A percentile compares a stretch with the other conserved stretches of the same genome.
phyloP scores from a whole-genome alignment of 805 yeast genomes.

The Spathaspora gorwiae region DNA sequence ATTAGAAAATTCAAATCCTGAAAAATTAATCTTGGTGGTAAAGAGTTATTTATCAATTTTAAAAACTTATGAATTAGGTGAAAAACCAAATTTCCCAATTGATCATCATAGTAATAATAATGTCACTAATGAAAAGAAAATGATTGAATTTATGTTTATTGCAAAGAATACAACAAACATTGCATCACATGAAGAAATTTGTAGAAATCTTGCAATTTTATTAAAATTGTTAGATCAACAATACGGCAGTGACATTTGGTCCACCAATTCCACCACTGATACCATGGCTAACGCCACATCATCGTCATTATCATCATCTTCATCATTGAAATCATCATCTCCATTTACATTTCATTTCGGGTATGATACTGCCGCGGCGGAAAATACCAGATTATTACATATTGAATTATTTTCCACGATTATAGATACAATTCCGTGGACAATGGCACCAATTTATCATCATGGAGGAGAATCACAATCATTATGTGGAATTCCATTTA shows the following conservation, averaged over 20 bases:
- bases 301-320: neutral
- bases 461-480: conserved; percentile 20
- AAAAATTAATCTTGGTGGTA: conserved; percentile 64
- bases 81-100: conserved; percentile 72
- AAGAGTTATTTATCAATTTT: conserved; percentile 70
- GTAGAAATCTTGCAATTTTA: conserved; percentile 50
- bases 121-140: neutral
- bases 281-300: neutral
- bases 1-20: conserved; percentile 64
- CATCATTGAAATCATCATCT: conserved; percentile 27
- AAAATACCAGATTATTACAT: conserved; percentile 33
- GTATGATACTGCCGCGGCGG: conserved; percentile 16
- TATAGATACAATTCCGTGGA: conserved; percentile 71
- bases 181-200: conserved; percentile 66
- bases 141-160: conserved; percentile 34
- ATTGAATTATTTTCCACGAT: conserved; percentile 64
- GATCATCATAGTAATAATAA: conserved; percentile 19
- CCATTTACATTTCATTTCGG: conserved; percentile 39
- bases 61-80: conserved; percentile 50
- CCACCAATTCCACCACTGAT: conserved; percentile 8
- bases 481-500: conserved; percentile 47
- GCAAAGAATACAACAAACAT: conserved; percentile 43
- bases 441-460: conserved; percentile 26
- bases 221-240: conserved; percentile 57
- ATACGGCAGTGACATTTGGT: conserved; percentile 40